Conservation (phyloP, 768 basidiomycete species). For the Boletus bicolor region DNA sequence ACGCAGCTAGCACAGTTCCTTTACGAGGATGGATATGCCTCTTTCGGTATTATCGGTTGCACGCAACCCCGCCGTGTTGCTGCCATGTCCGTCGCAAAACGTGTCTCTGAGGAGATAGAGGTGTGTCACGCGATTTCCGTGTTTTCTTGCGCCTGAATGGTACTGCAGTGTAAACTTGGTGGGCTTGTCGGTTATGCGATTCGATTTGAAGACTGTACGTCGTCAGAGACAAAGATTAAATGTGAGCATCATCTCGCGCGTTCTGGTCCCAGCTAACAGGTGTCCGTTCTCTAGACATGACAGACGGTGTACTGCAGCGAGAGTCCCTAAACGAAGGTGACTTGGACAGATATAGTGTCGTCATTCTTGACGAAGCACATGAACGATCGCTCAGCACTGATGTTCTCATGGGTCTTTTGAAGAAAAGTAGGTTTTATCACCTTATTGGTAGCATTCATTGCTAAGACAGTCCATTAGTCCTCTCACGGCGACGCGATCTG, state of each 20-base stretch:
- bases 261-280: background rate
- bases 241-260: conserved; percentile 49
- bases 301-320: conserved; percentile 96
- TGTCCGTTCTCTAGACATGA: conserved; percentile 71
- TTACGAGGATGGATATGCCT: conserved; percentile 95
- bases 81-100: conserved; percentile 99
- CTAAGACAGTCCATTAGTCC: conserved; percentile 42
- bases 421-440: conserved; percentile 68
- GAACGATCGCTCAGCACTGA: conserved; percentile 97
- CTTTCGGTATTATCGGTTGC: conserved; percentile 88
- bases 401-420: conserved; percentile 93
- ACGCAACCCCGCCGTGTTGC: conserved; percentile 98
- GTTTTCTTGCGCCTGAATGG: conserved; percentile 3
- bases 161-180: conserved; percentile 77
- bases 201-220: conserved; percentile 97
- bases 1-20: conserved; percentile 94
- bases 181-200: conserved; percentile 94
- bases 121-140: conserved; percentile 38
- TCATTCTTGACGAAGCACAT: conserved; percentile 99
- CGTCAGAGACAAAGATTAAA: conserved; percentile 92
- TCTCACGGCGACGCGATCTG: conserved; percentile 87
- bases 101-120: conserved; percentile 99
- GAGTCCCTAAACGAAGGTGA: conserved; percentile 99
- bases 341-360: conserved; percentile 91
- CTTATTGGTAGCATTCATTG: background rate